phyloP scores from a whole-genome alignment of 2,329 filamentous ascomycete species.

The Diaporthe aspalathi region DNA sequence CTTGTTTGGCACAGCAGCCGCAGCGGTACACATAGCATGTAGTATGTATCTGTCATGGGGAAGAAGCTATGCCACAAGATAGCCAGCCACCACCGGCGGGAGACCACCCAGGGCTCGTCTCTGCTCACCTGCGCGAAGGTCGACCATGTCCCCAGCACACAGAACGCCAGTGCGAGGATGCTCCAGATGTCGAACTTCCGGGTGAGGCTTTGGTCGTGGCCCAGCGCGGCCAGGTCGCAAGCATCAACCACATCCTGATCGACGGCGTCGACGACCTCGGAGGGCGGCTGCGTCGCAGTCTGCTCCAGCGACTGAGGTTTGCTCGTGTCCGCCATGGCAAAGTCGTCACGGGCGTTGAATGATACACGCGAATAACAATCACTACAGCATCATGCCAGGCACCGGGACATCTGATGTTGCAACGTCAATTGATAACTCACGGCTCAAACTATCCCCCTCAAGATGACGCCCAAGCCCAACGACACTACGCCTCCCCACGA shows the following conservation, averaged over 20 bases:
- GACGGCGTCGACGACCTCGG: constrained; percentile 1
- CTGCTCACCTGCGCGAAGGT: constrained; percentile 60
- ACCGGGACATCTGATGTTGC: neutral
- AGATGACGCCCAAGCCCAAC: neutral
- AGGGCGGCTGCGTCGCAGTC: neutral
- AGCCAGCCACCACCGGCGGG: neutral
- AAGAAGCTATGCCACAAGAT: no score
- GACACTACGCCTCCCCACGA: neutral
- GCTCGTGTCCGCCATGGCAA: neutral
- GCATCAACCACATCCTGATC: constrained; percentile 46
- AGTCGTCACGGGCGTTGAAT: no score
- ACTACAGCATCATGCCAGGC: neutral
- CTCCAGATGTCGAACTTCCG: constrained; percentile 65
- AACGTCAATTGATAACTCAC: neutral
- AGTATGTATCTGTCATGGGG: no score
- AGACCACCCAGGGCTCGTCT: neutral
- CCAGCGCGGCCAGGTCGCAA: constrained; percentile 54
- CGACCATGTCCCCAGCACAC: constrained; percentile 68
- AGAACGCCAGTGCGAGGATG: constrained; percentile 68
- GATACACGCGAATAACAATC: neutral
- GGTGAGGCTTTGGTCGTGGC: constrained; percentile 53
- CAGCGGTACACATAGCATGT: no score
- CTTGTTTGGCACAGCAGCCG: no score
- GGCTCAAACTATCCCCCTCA: no score
- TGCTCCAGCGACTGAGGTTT: neutral